A percentile compares a stretch with the other conserved stretches of the same genome.
Conservation (phyloP, 2,329 filamentous ascomycete genomes). For the Fusarium avenaceum region DNA sequence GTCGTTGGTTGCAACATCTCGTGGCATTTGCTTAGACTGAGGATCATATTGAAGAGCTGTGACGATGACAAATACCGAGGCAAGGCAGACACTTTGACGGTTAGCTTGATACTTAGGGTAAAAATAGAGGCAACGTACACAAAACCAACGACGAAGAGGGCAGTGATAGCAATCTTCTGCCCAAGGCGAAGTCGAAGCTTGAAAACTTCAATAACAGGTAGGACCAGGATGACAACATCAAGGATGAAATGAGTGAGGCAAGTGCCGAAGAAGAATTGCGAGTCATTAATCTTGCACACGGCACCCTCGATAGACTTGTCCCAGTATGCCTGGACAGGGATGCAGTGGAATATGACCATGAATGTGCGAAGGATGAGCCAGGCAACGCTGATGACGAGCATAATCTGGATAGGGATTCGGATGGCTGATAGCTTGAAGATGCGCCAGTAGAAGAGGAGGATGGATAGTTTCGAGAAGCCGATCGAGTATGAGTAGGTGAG, state of each 20-base stretch:
- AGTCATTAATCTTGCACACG: slow-evolving; percentile 51
- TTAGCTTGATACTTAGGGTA: background rate
- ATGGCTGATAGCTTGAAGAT: slow-evolving; percentile 49
- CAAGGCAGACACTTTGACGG: slow-evolving; percentile 33
- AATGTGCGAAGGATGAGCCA: slow-evolving; percentile 52
- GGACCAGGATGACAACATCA: slow-evolving; percentile 51
- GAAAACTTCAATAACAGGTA: slow-evolving; percentile 52
- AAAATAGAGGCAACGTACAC: slow-evolving; percentile 38
- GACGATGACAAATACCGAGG: slow-evolving; percentile 36
- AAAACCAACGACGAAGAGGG: slow-evolving; percentile 50
- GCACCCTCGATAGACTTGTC: slow-evolving; percentile 47
- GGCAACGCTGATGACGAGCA: slow-evolving; percentile 41
- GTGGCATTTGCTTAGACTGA: slow-evolving; percentile 39
- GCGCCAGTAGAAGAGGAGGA: slow-evolving; percentile 52
- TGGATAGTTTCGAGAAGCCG: slow-evolving; percentile 48
- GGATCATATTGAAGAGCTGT: slow-evolving; percentile 35
- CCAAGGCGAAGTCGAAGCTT: slow-evolving; percentile 48
- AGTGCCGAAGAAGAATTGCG: slow-evolving; percentile 53
- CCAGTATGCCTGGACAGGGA: slow-evolving; percentile 54
- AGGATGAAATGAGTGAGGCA: slow-evolving; percentile 52
- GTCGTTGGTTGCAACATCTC: slow-evolving; percentile 34
- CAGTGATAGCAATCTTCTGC: slow-evolving; percentile 50
- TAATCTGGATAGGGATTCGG: slow-evolving; percentile 46
- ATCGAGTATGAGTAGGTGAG: slow-evolving; percentile 48
- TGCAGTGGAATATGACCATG: slow-evolving; percentile 53